phyloP scores from a whole-genome alignment of 345 rosid species.

The Conringia planisiliqua region DNA sequence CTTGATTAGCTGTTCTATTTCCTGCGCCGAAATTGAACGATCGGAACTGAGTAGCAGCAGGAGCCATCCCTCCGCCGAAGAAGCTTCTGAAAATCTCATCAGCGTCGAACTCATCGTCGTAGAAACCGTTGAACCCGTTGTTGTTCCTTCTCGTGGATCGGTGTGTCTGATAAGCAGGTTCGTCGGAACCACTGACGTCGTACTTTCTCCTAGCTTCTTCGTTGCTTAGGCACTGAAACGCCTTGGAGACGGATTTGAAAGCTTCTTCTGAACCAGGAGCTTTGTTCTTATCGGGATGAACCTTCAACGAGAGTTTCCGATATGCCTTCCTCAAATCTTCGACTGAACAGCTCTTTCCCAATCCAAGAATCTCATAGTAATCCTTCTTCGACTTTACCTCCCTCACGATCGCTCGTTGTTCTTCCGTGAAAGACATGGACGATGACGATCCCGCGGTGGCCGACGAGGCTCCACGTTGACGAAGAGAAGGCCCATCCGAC shows the following conservation, averaged over 20 bases:
- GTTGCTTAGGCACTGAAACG: constrained; percentile 86
- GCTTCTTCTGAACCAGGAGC: constrained; percentile 97
- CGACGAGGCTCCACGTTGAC: constrained; percentile 45
- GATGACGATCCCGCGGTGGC: constrained; percentile 15
- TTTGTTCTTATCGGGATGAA: constrained; percentile 92
- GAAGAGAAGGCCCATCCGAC: constrained; percentile 55
- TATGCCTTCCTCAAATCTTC: constrained; percentile 86
- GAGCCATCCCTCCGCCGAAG: constrained; percentile 79
- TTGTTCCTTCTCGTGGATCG: constrained; percentile 42
- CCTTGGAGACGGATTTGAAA: constrained; percentile 77
- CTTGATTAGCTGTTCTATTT: constrained; percentile 47
- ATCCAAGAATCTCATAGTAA: constrained; percentile 77
- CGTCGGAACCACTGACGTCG: constrained; percentile 75
- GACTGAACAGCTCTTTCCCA: constrained; percentile 54
- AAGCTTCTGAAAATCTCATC: constrained; percentile 95
- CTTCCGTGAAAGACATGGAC: constrained; percentile 49
- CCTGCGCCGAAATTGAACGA: constrained; percentile 66
- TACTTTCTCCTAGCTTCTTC: constrained; percentile 66
- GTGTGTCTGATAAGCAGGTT: constrained; percentile 49
- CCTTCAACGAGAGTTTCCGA: constrained; percentile 79
- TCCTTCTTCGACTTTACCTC: constrained; percentile 77
- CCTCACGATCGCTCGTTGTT: constrained; percentile 66
- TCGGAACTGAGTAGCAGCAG: constrained; percentile 66
- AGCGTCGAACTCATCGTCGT: constrained; percentile 77
- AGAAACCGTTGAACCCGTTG: constrained; percentile 45